Conservation (phyloP, 768 basidiomycete genomes). For the Lanmaoa rubissima region DNA sequence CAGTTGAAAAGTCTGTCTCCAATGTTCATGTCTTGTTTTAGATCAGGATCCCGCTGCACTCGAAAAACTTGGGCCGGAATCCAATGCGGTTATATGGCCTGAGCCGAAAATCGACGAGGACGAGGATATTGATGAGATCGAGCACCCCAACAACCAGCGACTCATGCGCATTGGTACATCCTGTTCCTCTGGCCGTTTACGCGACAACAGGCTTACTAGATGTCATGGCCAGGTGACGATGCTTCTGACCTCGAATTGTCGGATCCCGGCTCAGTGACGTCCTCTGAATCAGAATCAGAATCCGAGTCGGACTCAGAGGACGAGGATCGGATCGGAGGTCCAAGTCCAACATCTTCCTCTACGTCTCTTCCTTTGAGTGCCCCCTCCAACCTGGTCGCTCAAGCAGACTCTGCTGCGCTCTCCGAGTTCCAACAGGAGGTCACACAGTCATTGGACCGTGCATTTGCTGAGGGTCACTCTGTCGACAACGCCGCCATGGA, state of each 20-base stretch:
- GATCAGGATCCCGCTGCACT: slow-evolving; percentile 48
- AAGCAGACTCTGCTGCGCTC: slow-evolving; percentile 46
- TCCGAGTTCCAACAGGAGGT: slow-evolving; percentile 77
- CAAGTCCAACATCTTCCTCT: slow-evolving; percentile 44
- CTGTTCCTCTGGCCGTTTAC: neutral
- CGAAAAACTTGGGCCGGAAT: slow-evolving; percentile 58
- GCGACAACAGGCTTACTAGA: neutral
- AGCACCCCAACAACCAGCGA: slow-evolving; percentile 65
- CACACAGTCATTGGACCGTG: slow-evolving; percentile 83
- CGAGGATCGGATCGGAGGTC: slow-evolving; percentile 38
- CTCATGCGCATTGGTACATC: slow-evolving; percentile 71
- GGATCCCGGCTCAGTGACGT: slow-evolving; percentile 57
- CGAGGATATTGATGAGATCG: slow-evolving; percentile 59
- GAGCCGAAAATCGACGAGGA: slow-evolving; percentile 54
- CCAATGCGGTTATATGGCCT: slow-evolving; percentile 85
- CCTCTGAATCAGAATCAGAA: slow-evolving; percentile 45
- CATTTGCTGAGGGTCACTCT: slow-evolving; percentile 87
- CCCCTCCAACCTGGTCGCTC: slow-evolving; percentile 38
- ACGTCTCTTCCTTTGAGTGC: slow-evolving; percentile 43
- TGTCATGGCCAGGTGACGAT: slow-evolving; percentile 46
- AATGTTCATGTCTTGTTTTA: slow-evolving; percentile 22
- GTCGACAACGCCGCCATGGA: slow-evolving; percentile 94
- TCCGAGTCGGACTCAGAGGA: slow-evolving; percentile 41
- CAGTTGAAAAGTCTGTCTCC: neutral
- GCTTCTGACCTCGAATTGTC: slow-evolving; percentile 60